These are phyloP conservation scores for Pythium volutum DNA, from an alignment of 352 stramenopile genomes.

Conservation along the genomic window DNA sequence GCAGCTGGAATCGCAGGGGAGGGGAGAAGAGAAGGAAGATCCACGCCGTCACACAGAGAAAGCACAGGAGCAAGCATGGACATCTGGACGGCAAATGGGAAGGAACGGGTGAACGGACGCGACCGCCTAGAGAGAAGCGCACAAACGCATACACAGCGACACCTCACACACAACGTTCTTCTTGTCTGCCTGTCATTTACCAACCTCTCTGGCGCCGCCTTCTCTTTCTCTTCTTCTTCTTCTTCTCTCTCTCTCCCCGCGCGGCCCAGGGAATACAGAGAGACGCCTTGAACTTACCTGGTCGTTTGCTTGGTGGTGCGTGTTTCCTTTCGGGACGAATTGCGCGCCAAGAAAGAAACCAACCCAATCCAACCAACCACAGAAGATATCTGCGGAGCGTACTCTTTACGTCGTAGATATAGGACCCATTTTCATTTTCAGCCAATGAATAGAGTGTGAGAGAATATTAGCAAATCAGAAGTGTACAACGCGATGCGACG, in stretches of 20 bases:
- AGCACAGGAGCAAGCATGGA: background rate
- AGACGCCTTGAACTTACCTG: background rate
- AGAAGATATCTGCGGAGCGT: background rate
- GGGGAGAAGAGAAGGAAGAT: background rate
- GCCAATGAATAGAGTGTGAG: background rate
- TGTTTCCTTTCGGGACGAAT: constrained; percentile 14
- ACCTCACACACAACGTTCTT: too few relatives aligned
- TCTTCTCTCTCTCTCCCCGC: constrained; percentile 10
- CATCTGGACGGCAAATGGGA: background rate
- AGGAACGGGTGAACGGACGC: background rate
- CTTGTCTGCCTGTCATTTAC: constrained; percentile 16
- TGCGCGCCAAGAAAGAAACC: constrained; percentile 12
- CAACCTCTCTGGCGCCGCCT: background rate
- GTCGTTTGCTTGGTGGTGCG: background rate
- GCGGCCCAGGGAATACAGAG: background rate
- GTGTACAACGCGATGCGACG: constrained; percentile 17
- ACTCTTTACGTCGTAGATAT: constrained; percentile 8
- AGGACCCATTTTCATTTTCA: background rate
- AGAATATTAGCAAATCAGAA: constrained; percentile 16
- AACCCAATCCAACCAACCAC: constrained; percentile 13
- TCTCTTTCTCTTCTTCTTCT: constrained; percentile 2
- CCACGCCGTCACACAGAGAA: background rate
- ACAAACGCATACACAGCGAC: constrained; percentile 3
- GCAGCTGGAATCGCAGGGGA: background rate
- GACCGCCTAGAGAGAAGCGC: background rate